These are phyloP conservation scores for Tolypocladium endophyticum DNA, from an alignment of 2,329 filamentous ascomycete genomes.

Conservation along the genomic window DNA sequence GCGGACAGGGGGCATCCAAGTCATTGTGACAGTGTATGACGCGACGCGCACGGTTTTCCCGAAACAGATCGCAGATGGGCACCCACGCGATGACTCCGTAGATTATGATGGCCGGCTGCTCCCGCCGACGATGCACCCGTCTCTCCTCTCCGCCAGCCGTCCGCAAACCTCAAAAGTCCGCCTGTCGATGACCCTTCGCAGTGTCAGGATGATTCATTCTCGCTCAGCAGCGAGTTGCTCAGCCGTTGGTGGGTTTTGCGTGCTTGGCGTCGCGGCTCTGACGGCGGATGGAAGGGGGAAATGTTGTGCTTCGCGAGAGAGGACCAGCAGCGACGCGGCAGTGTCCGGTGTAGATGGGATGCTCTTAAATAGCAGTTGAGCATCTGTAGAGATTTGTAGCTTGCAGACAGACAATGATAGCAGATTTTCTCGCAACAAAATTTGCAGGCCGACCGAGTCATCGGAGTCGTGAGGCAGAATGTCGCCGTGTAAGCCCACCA, in stretches of 20 bases:
- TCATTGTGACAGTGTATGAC: neutral
- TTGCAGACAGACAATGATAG: neutral
- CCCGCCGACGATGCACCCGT: neutral
- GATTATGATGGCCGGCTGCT: no score
- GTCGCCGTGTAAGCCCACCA: neutral
- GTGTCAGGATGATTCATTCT: slow-evolving; percentile 16
- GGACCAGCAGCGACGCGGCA: neutral
- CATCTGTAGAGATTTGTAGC: neutral
- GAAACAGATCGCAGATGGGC: neutral
- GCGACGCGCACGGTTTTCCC: neutral
- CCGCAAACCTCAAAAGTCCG: no score
- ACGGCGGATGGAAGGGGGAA: neutral
- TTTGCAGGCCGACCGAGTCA: neutral
- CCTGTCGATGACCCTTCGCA: no score
- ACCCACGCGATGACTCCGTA: neutral
- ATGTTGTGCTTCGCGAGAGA: neutral
- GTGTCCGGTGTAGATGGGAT: neutral
- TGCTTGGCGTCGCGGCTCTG: neutral
- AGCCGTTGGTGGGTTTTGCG: neutral
- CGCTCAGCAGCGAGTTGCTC: slow-evolving; percentile 2
- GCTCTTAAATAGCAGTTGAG: neutral
- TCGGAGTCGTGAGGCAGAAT: neutral
- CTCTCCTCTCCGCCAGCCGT: no score
- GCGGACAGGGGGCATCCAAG: neutral
- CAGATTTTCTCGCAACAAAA: neutral